Conservation (phyloP, 768 basidiomycete species). For the Favolaschia claudopus region DNA sequence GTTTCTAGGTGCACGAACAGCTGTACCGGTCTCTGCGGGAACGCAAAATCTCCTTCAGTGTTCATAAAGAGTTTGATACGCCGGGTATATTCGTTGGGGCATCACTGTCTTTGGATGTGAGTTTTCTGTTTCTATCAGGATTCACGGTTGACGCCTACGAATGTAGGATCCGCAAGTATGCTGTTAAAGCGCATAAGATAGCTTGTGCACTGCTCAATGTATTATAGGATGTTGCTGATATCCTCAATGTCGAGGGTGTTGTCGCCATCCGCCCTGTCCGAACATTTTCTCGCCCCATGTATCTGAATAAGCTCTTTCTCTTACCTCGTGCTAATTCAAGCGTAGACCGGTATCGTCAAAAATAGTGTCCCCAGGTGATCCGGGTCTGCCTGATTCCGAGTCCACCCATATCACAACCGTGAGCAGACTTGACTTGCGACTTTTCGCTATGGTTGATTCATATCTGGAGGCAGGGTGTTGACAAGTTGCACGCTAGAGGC, state of each 20-base stretch:
- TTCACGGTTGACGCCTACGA: background rate
- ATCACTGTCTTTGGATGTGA: conserved; percentile 54
- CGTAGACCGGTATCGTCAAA: conserved; percentile 49
- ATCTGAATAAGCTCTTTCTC: conserved; percentile 17
- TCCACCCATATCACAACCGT: conserved; percentile 65
- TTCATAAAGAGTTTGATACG: conserved; percentile 60
- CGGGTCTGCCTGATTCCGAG: conserved; percentile 54
- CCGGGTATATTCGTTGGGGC: conserved; percentile 67
- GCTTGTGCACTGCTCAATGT: background rate
- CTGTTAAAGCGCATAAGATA: background rate
- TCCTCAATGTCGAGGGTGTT: conserved; percentile 59
- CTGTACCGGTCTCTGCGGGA: conserved; percentile 57
- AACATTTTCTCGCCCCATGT: conserved; percentile 52
- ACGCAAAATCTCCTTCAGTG: conserved; percentile 51
- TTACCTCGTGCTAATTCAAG: background rate
- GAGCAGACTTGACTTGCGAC: conserved; percentile 16
- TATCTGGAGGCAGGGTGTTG: conserved; percentile 55
- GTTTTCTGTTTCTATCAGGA: conserved; percentile 8
- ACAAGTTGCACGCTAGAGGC: conserved; percentile 69
- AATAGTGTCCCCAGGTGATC: conserved; percentile 45
- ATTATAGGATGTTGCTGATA: conserved; percentile 53
- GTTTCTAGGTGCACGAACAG: conserved; percentile 52
- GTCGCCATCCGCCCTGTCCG: conserved; percentile 64
- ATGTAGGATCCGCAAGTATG: conserved; percentile 37
- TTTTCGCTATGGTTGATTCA: background rate